A percentile compares a stretch with the other conserved stretches of the same genome.
Conservation (phyloP, 78 protist genomes). For the Monocercomonoides exilis region DNA sequence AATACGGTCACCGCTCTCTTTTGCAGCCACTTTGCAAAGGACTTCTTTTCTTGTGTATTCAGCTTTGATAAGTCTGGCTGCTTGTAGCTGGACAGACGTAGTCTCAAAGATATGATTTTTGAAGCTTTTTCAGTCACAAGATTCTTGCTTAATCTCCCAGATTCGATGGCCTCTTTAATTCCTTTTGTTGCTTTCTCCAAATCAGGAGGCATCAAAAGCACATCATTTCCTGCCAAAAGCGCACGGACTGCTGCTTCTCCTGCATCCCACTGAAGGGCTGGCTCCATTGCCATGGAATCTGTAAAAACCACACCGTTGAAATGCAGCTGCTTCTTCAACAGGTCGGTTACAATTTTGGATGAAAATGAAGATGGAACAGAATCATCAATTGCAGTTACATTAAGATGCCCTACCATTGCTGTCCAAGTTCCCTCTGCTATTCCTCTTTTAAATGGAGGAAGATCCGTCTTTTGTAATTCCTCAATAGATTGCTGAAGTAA, state of each 20-base stretch:
- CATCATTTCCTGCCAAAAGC: neutral
- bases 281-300: neutral
- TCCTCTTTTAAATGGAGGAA: neutral
- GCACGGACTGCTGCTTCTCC: neutral
- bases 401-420: neutral
- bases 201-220: neutral
- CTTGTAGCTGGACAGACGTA: neutral
- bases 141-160: neutral
- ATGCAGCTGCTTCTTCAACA: neutral
- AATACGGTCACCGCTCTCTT: neutral
- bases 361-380: neutral
- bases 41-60: neutral
- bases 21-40: neutral
- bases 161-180: neutral
- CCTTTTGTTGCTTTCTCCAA: neutral
- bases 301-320: neutral
- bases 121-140: neutral
- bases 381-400: neutral
- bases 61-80: neutral
- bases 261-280: neutral
- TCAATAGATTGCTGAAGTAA: neutral
- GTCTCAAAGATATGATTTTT: neutral
- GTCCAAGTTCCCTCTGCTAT: neutral
- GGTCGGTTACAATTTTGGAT: neutral
- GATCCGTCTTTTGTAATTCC: neutral